Evolutionary conservation across 108 stramenopile species (phyloP).

Genomic region (Conticribra guillardii): DNA sequence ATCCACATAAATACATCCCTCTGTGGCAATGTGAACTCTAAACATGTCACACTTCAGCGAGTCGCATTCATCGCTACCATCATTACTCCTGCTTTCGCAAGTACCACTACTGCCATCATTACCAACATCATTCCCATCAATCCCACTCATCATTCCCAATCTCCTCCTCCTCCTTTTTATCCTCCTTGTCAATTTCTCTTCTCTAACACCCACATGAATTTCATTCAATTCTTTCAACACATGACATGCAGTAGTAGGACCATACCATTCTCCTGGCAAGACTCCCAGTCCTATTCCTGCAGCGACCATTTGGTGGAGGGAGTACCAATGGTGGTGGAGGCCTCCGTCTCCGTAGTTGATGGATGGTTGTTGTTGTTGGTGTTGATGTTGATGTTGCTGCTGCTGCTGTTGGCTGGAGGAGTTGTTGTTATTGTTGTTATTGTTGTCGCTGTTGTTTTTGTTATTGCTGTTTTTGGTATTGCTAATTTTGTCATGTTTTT

Average conservation of each 20-base stretch:
- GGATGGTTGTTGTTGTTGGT: neutral
- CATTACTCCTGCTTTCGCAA: neutral
- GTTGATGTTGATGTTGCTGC: neutral
- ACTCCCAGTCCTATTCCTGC: constrained; percentile 74
- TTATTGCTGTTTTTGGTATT: too few relatives aligned
- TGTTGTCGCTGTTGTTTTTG: too few relatives aligned
- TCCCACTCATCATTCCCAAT: too few relatives aligned
- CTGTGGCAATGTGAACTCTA: constrained; percentile 78
- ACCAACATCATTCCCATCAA: constrained; percentile 10
- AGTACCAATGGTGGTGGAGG: constrained; percentile 56
- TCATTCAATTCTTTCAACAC: constrained; percentile 80
- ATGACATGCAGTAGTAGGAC: constrained; percentile 83
- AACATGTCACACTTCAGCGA: constrained; percentile 26
- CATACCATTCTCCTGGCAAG: constrained; percentile 92
- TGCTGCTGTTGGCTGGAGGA: neutral
- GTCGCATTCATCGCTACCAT: neutral
- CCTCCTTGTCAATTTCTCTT: constrained; percentile 12
- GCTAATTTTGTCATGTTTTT: too few relatives aligned
- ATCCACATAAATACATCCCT: constrained; percentile 87
- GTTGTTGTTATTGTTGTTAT: too few relatives aligned
- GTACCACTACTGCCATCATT: constrained; percentile 6
- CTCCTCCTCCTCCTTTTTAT: too few relatives aligned
- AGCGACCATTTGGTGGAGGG: constrained; percentile 87
- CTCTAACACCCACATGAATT: constrained; percentile 46
- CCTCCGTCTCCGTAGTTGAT: constrained; percentile 13